Evolutionary conservation across 1,284 basidiomycete genomes (phyloP), one percentile per base, ranked within the genome.

Genomic region (Dichomitus squalens): DNA sequence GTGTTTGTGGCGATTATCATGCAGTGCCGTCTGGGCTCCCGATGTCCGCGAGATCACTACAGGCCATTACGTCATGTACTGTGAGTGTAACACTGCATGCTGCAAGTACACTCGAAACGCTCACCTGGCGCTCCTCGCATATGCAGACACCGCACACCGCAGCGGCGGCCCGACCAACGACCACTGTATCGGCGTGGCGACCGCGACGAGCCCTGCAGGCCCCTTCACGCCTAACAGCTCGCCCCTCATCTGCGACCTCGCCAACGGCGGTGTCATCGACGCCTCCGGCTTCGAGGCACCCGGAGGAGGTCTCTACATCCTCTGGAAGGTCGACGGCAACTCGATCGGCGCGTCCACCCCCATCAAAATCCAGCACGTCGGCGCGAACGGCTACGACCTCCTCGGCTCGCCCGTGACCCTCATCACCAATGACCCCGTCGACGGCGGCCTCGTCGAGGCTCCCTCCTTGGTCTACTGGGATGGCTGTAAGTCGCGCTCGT

Each of bases 261-360:
- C 41, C 20, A 56, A 61, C 21, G 66, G 66, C 11, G 66, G 66
- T 18, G 66, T 59, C 1, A 68, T 67, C 35, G 66, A 68, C 34
- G 60, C 66, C 8, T 64, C 66, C 3, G 66, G 66, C 3, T 66
- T 65, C 55, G 53, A 60, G 31, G 61, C 65, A 31, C 52, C 56
- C 5, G 53, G 62, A 20, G 64, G 66, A 4, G 23, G 40, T n/a
- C 57, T 52, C 2, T 68, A 60, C 23, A 52, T 66, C 35, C 59
- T 66, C 14, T 67, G 64, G 49, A 68, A 67, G 54, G 64, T 68
- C 16, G 66, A 67, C 33, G 66, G 66, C 11, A 68, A 59, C 55
- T 60, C 52, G 16, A 49, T 63, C 18, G 64, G 64, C 21, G 41
- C 33, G 31, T 33, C 12, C 41, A 49, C 53, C 25, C 53, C 47